Percentiles rank a stretch among this genome's conserved stretches.
Evolutionary conservation across 139 green algal genomes (phyloP).

Genomic region (Picochlorum sp.): DNA sequence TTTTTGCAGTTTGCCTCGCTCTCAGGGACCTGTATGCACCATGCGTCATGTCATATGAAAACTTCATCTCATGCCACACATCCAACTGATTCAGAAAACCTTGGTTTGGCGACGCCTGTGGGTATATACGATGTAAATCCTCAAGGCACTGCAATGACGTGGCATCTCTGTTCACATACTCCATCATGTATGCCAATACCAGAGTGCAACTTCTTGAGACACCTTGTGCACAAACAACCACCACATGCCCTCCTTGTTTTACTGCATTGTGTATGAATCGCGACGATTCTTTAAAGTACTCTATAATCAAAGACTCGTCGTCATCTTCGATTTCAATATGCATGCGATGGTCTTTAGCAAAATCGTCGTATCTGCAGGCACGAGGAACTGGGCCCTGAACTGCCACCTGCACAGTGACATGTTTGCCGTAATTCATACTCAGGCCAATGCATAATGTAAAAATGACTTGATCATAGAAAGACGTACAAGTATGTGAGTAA

Average conservation of each 20-base stretch:
- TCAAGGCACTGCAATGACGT: conserved; percentile 12
- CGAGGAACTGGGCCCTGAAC: not conserved
- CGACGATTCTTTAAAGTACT: conserved; percentile 12
- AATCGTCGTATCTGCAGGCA: not conserved
- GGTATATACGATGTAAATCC: conserved; percentile 12
- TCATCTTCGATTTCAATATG: conserved; percentile 19
- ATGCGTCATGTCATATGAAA: conserved; percentile 42
- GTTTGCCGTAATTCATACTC: too few species aligned
- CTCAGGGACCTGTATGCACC: conserved; percentile 52
- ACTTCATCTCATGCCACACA: conserved; percentile 50
- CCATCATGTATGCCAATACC: conserved; percentile 36
- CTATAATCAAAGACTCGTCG: conserved; percentile 34
- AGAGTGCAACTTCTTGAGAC: conserved; percentile 30
- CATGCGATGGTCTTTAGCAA: not conserved
- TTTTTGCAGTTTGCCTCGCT: conserved; percentile 27
- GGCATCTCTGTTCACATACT: not conserved
- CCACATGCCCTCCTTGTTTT: conserved; percentile 10
- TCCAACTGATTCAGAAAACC: conserved; percentile 65
- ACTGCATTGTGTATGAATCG: conserved; percentile 18
- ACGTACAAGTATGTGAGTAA: too few species aligned
- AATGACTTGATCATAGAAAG: too few species aligned
- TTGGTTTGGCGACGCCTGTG: conserved; percentile 47
- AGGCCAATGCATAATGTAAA: too few species aligned
- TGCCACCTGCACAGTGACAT: not conserved
- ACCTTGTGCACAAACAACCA: conserved; percentile 36